Base-by-base conservation (phyloP, 2,329 filamentous ascomycete genomes). In the Cytospora piceae region DNA sequence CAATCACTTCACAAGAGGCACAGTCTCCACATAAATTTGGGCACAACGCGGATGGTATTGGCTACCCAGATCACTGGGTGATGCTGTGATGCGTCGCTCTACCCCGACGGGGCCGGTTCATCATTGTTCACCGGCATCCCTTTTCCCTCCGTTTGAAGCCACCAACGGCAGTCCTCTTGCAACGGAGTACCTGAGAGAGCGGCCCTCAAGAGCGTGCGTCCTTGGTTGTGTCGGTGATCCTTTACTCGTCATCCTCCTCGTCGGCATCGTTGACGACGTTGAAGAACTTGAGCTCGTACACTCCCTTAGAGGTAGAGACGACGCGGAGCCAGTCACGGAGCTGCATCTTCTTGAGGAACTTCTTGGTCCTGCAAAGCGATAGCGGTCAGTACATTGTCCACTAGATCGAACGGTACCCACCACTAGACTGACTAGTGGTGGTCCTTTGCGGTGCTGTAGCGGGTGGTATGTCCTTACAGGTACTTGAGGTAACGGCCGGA, bases 311-410 rank as follows among this genome's bases (percentile, higher is more conserved):
- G 80, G 94, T 98, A 75, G 93, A 96, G 78, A 99, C 95, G 76
- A 99, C 94, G 77, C 95, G 94, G 79, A 99, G 92, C 95, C 95
- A 99, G 88, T 99, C 95, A 85, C 95, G 93, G 81, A 99, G 92
- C 89, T 98, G 94, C 88, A 97, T 93, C 92, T 99, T 99, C 93
- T 99, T 99, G 83, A 99, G 91, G 91, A 97, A 99, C 89, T 99
- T 99, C 93, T 99, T 99, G 82, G 95, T 99, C 81, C 93, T 96
- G 73, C 58, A 69, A 17, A 27, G 15, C 17, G 24, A 54, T 53
- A 2, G 27, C 17, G 34, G 71, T 77, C 65, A 77, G 74, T 56
- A 64, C 56, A 15, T 63, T 6, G 39, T 7, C 22, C 9, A 29
- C 14, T 3, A 24, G 11, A 24, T 29, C 4, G 1, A 0, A 24